Evolutionary conservation across 2,329 filamentous ascomycete species (phyloP).

Genomic region (Sclerotinia minor): DNA sequence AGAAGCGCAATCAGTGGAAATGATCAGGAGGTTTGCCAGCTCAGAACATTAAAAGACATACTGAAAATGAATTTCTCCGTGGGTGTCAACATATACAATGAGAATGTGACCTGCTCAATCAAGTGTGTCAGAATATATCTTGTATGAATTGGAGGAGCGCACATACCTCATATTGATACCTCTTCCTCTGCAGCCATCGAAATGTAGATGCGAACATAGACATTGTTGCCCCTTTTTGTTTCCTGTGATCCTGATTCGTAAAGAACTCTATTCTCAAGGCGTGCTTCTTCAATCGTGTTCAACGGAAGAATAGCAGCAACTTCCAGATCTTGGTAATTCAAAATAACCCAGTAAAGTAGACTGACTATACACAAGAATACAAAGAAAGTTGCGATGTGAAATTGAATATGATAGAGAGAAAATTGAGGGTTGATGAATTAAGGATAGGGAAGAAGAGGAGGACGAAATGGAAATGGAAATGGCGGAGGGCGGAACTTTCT

Average conservation of each 20-base stretch:
- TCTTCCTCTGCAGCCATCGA: constrained; percentile 89
- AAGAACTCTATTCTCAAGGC: background rate
- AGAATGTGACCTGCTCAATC: constrained; percentile 96
- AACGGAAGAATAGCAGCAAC: background rate
- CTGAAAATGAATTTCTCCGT: constrained; percentile 97
- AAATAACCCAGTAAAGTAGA: too few relatives aligned
- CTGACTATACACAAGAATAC: background rate
- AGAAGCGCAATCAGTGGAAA: constrained; percentile 1
- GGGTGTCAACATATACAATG: constrained; percentile 94
- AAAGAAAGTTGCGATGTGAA: background rate
- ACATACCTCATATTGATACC: constrained; percentile 83
- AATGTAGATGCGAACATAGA: constrained; percentile 52
- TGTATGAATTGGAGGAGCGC: background rate
- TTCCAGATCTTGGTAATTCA: background rate
- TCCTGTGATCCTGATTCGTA: background rate
- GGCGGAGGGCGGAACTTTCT: constrained; percentile 4
- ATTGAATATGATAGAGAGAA: constrained; percentile 4
- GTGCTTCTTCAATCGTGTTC: background rate
- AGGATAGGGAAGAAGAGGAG: background rate
- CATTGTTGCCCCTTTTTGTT: constrained; percentile 28
- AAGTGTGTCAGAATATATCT: constrained; percentile 59
- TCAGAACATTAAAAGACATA: constrained; percentile 50
- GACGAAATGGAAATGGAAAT: background rate
- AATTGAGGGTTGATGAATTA: background rate
- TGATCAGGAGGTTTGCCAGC: constrained; percentile 1